phyloP scores from a whole-genome alignment of 139 green algal genomes.

The Haematococcus lacustris region DNA sequence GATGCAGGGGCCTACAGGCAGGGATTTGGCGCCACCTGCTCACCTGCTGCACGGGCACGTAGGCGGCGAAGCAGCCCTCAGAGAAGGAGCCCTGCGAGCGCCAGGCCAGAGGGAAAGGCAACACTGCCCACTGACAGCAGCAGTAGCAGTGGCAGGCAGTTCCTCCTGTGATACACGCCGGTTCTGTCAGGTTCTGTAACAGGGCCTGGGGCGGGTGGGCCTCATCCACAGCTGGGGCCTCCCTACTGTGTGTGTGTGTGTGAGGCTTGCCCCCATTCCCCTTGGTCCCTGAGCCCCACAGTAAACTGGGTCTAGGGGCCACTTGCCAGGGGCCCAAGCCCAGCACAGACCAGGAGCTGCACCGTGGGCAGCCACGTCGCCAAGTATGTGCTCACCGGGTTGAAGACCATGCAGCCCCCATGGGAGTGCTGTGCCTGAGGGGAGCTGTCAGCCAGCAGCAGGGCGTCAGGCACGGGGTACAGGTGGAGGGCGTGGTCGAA shows the following conservation, averaged over 20 bases:
- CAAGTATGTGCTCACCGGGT: constrained; percentile 43
- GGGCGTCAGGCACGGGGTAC: constrained; percentile 74
- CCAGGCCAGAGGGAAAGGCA: neutral
- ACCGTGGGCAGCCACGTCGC: neutral
- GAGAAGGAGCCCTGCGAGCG: constrained; percentile 58
- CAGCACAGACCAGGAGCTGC: neutral
- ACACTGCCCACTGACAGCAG: neutral
- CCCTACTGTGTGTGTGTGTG: neutral
- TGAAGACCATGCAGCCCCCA: constrained; percentile 61
- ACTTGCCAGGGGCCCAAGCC: neutral
- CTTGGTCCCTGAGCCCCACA: no score
- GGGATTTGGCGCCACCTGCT: neutral
- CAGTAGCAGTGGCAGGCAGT: neutral
- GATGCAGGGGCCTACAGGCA: neutral
- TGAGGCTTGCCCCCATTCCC: no score
- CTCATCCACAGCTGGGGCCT: neutral
- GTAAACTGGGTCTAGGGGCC: neutral
- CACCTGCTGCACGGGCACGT: constrained; percentile 37
- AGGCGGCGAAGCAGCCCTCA: constrained; percentile 58
- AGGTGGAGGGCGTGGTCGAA: constrained; percentile 71
- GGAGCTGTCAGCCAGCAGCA: constrained; percentile 67
- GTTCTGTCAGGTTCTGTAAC: neutral
- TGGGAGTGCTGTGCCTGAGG: constrained; percentile 40
- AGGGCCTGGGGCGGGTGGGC: neutral
- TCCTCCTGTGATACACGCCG: neutral